These are phyloP conservation scores for Podaxis sp. DNA, from an alignment of 768 basidiomycete genomes.

Conservation along the genomic window DNA sequence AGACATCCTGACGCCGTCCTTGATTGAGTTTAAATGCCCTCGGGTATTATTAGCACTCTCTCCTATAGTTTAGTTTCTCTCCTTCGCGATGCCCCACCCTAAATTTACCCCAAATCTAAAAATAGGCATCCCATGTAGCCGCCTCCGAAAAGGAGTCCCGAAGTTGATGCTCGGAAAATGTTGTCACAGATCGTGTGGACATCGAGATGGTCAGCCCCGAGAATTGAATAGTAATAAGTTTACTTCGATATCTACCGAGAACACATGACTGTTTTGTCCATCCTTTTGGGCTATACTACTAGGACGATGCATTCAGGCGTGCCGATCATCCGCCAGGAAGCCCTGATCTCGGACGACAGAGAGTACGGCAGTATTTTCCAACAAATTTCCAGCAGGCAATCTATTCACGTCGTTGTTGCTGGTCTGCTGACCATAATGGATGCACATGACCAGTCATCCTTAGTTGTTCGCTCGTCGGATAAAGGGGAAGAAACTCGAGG, in stretches of 20 bases:
- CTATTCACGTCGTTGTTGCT: no score
- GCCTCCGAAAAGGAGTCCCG: neutral
- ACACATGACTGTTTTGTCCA: neutral
- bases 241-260: neutral
- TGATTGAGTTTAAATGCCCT: neutral
- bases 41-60: neutral
- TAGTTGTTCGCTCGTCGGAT: no score
- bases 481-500: no score
- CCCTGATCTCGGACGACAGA: neutral
- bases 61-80: neutral
- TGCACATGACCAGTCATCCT: no score
- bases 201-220: neutral
- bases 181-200: neutral
- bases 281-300: neutral
- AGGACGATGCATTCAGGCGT: neutral
- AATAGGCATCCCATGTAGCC: neutral
- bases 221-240: neutral
- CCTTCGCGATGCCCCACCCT: neutral
- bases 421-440: no score
- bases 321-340: neutral
- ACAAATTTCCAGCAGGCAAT: neutral
- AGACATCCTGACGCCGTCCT: neutral
- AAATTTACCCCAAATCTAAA: neutral
- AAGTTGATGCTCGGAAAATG: conserved; percentile 7
- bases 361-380: neutral